Conservation (phyloP, 495 filamentous ascomycete species). For the Penicillium paxilli region DNA sequence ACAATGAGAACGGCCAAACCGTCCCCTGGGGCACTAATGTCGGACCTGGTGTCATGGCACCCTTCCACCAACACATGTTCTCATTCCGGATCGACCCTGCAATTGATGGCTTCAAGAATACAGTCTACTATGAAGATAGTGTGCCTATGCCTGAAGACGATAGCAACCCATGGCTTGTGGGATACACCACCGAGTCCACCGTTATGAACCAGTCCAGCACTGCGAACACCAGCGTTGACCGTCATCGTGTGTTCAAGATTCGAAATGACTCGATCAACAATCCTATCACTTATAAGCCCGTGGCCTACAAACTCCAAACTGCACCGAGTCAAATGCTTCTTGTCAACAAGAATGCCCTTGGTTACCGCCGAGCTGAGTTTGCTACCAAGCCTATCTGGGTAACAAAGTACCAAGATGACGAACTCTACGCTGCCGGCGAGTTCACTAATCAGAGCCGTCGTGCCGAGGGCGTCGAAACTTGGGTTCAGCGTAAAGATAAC, state of each 20-base stretch:
- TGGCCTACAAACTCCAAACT: constrained; percentile 76
- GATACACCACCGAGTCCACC: constrained; percentile 67
- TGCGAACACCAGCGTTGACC: constrained; percentile 59
- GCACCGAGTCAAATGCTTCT: constrained; percentile 80
- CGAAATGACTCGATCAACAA: constrained; percentile 67
- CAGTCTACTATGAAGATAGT: constrained; percentile 70
- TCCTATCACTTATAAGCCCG: constrained; percentile 70
- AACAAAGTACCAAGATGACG: constrained; percentile 72
- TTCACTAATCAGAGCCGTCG: constrained; percentile 84
- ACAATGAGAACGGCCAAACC: constrained; percentile 53
- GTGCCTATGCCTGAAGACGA: constrained; percentile 69
- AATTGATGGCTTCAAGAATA: constrained; percentile 73
- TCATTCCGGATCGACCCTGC: constrained; percentile 82
- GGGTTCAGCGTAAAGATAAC: constrained; percentile 51
- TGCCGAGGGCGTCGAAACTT: constrained; percentile 57
- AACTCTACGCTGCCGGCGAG: constrained; percentile 78
- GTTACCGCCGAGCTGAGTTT: constrained; percentile 78
- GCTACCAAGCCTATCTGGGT: constrained; percentile 81
- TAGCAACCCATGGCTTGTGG: constrained; percentile 78
- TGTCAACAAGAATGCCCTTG: constrained; percentile 64
- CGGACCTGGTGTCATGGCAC: constrained; percentile 78
- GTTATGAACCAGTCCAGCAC: constrained; percentile 60
- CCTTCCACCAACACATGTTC: constrained; percentile 88
- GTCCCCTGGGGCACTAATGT: constrained; percentile 82
- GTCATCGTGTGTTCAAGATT: constrained; percentile 78